Percentiles rank a stretch among this genome's conserved stretches.
Conservation (phyloP, 2,329 filamentous ascomycete species). For the Penicillium sp. region DNA sequence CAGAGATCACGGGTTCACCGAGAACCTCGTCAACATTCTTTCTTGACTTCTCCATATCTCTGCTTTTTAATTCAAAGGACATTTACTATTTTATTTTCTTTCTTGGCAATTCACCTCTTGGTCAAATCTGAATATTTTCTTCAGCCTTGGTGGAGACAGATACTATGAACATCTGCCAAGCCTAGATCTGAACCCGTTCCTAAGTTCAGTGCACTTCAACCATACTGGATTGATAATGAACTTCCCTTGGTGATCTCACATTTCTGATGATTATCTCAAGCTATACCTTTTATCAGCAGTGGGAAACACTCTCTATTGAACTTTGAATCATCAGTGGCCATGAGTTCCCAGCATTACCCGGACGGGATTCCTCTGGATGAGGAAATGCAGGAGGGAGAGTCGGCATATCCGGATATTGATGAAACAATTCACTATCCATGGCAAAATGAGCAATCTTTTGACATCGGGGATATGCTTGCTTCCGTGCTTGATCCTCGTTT, state of each 20-base stretch:
- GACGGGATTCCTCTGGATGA: conserved; percentile 16
- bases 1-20: conserved; percentile 26
- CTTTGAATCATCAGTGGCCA: not conserved
- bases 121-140: conserved; percentile 6
- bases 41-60: not conserved
- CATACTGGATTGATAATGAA: conserved; percentile 22
- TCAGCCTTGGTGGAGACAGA: conserved; percentile 19
- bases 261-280: conserved; percentile 3
- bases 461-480: conserved; percentile 15
- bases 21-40: conserved; percentile 16
- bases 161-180: conserved; percentile 23
- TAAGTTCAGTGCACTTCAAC: conserved; percentile 13
- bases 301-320: not conserved
- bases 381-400: conserved; percentile 21
- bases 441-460: conserved; percentile 24
- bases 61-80: not conserved
- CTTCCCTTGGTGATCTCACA: conserved; percentile 9
- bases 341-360: conserved; percentile 18
- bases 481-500: conserved; percentile 36
- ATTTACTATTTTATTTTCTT: not conserved
- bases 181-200: conserved; percentile 19
- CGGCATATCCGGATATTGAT: conserved; percentile 35
- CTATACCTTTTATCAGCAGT: not conserved
- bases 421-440: conserved; percentile 35
- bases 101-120: not conserved